A percentile compares a stretch with the other conserved stretches of the same genome.
These are phyloP conservation scores for Penicillium sumatraense DNA, from an alignment of 2,329 filamentous ascomycete species.

Conservation along the genomic window DNA sequence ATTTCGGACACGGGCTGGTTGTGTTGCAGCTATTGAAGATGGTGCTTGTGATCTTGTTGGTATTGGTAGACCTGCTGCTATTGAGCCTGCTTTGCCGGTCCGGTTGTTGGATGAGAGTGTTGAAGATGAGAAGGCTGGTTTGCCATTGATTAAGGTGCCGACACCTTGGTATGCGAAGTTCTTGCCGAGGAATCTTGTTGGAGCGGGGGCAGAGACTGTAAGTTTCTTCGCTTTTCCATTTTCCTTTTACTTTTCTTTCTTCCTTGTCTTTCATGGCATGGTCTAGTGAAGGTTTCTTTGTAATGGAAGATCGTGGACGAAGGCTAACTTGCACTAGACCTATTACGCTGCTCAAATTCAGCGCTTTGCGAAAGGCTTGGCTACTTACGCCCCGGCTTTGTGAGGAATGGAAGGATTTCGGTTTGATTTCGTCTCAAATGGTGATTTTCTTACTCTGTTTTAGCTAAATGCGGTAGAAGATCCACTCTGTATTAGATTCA, in stretches of 20 bases:
- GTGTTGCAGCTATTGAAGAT: conserved; percentile 53
- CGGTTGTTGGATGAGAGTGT: conserved; percentile 35
- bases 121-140: conserved; percentile 27
- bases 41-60: conserved; percentile 57
- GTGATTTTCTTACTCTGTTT: background rate
- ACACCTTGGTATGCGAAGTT: conserved; percentile 28
- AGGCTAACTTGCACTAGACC: conserved; percentile 19
- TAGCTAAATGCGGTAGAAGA: background rate
- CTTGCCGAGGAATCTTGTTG: conserved; percentile 30
- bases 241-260: background rate
- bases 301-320: no score
- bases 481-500: no score
- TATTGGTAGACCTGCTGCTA: conserved; percentile 51
- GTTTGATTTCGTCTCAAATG: background rate
- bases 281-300: no score
- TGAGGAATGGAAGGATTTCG: conserved; percentile 8
- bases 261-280: no score
- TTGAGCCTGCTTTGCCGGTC: conserved; percentile 49
- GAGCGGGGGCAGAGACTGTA: conserved; percentile 38
- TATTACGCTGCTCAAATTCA: conserved; percentile 26
- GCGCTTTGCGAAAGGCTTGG: conserved; percentile 23
- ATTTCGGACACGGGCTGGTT: conserved; percentile 59
- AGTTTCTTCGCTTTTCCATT: conserved; percentile 18
- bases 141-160: conserved; percentile 30
- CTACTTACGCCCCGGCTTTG: conserved; percentile 19